Evolutionary conservation across 2,329 filamentous ascomycete species (phyloP).

Genomic region (Beauveria sp.): DNA sequence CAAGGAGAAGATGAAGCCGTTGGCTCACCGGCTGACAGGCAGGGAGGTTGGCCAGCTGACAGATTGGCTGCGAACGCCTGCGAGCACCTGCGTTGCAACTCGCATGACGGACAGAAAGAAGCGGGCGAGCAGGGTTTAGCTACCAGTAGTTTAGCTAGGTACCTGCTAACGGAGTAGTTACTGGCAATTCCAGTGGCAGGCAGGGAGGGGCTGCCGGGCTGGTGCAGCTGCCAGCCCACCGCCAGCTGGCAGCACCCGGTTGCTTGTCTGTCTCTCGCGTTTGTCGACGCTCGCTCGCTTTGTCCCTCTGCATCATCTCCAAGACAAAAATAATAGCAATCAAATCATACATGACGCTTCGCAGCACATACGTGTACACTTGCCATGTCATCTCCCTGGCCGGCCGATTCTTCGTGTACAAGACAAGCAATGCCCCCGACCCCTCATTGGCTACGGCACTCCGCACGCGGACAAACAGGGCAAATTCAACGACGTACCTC

Average conservation of each 20-base stretch:
- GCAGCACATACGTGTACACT: not conserved
- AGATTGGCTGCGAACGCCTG: conserved; percentile 1
- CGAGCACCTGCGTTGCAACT: not conserved
- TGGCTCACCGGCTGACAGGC: not conserved
- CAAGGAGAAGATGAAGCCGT: not conserved
- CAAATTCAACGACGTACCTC: not conserved
- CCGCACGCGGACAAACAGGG: not conserved
- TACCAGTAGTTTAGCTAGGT: no score
- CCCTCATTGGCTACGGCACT: not conserved
- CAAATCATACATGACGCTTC: not conserved
- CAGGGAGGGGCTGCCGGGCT: not conserved
- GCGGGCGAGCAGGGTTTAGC: not conserved
- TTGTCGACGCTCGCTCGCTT: not conserved
- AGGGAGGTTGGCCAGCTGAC: not conserved
- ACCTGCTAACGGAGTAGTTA: no score
- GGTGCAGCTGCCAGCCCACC: not conserved
- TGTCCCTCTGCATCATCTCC: not conserved
- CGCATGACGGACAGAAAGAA: not conserved
- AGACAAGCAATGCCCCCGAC: not conserved
- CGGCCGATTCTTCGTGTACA: not conserved
- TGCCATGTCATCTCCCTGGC: not conserved
- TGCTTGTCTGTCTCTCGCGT: not conserved
- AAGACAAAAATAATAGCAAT: not conserved
- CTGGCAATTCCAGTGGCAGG: no score
- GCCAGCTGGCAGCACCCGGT: not conserved